These are phyloP conservation scores for Hyphopichia homilentoma DNA, from an alignment of 805 yeast species.

Conservation along the genomic window DNA sequence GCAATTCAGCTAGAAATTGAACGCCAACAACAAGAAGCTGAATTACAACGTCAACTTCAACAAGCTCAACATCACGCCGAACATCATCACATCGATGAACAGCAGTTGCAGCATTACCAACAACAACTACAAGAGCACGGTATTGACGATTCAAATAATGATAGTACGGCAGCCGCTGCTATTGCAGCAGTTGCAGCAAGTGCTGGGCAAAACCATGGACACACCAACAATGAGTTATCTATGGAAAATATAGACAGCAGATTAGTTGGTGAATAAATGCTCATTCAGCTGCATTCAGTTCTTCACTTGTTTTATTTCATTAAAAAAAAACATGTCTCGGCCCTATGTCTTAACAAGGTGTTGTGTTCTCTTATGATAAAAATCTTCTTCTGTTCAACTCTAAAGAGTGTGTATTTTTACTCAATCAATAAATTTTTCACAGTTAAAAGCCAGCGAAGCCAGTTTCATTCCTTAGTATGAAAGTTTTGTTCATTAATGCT, in stretches of 20 bases:
- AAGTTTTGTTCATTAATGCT: too few species aligned
- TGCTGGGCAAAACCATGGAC: slow-evolving; percentile 23
- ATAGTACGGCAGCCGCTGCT: slow-evolving; percentile 33
- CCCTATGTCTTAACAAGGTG: neutral
- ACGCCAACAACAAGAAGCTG: slow-evolving; percentile 19
- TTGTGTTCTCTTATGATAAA: neutral
- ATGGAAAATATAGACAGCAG: slow-evolving; percentile 45
- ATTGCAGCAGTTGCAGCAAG: slow-evolving; percentile 40
- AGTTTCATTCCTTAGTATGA: too few species aligned
- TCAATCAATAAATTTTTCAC: too few species aligned
- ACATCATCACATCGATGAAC: slow-evolving; percentile 22
- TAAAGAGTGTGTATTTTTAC: too few species aligned
- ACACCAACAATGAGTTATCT: slow-evolving; percentile 27
- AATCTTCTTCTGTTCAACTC: too few species aligned
- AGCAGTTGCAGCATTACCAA: slow-evolving; percentile 23
- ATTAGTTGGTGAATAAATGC: slow-evolving; percentile 39
- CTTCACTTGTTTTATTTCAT: slow-evolving; percentile 7
- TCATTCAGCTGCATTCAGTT: slow-evolving; percentile 2
- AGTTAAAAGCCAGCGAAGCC: too few species aligned
- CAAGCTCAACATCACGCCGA: slow-evolving; percentile 18
- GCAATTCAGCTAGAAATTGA: slow-evolving; percentile 12
- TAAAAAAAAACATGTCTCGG: slow-evolving; percentile 6
- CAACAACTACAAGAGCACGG: slow-evolving; percentile 23
- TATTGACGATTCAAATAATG: slow-evolving; percentile 7
- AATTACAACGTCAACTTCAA: slow-evolving; percentile 20